A percentile compares a stretch with the other conserved stretches of the same genome.
Evolutionary conservation across 148 eudicot species (phyloP).

Genomic region (Arctostaphylos glauca): DNA sequence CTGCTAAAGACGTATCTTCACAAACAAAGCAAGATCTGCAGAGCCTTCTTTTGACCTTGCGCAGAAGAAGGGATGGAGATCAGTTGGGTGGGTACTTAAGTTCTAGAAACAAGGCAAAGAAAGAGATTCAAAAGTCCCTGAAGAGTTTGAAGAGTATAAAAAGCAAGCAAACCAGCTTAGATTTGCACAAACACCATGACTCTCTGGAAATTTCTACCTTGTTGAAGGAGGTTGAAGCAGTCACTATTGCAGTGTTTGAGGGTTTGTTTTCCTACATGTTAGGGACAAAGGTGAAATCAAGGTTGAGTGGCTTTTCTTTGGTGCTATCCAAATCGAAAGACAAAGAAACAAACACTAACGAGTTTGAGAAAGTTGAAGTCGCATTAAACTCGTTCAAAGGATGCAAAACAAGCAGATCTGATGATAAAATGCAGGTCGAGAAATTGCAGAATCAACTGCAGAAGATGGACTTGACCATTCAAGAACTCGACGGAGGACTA

Average conservation of each 20-base stretch:
- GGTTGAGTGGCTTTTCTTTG: background rate
- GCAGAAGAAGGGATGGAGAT: slow-evolving; percentile 15
- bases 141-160: slow-evolving; percentile 5
- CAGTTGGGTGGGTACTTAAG: slow-evolving; percentile 17
- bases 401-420: slow-evolving; percentile 10
- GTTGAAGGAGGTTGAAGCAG: slow-evolving; percentile 22
- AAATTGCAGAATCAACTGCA: slow-evolving; percentile 12
- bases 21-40: slow-evolving; percentile 24
- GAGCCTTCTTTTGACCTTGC: slow-evolving; percentile 20
- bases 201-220: background rate
- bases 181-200: slow-evolving; percentile 7
- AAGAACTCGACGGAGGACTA: slow-evolving; percentile 25
- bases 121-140: slow-evolving; percentile 12
- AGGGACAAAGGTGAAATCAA: background rate
- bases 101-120: slow-evolving; percentile 23
- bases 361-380: slow-evolving; percentile 21
- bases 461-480: slow-evolving; percentile 15
- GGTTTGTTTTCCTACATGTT: background rate
- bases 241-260: slow-evolving; percentile 7
- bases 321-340: background rate
- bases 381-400: slow-evolving; percentile 2
- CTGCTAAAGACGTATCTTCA: slow-evolving; percentile 20
- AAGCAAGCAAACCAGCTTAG: background rate
- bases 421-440: slow-evolving; percentile 15
- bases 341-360: background rate